A percentile compares a stretch with the other conserved stretches of the same genome.
phyloP scores from a whole-genome alignment of 495 filamentous ascomycete species.

The Stereocaulon alpinum region DNA sequence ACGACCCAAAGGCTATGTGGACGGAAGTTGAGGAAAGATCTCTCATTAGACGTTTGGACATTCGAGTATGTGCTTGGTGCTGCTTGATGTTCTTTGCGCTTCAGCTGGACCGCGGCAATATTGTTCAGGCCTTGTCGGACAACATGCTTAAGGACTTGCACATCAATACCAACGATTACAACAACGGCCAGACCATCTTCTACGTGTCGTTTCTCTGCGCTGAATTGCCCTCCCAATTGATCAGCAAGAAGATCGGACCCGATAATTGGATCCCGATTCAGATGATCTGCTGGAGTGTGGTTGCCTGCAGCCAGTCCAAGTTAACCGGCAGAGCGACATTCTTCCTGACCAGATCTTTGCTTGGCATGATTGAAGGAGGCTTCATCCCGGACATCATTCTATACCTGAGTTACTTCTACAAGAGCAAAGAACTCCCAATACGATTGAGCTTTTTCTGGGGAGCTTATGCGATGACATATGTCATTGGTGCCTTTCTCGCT shows the following conservation, averaged over 20 bases:
- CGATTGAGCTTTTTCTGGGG: slow-evolving; percentile 64
- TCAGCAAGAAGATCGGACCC: slow-evolving; percentile 65
- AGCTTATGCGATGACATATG: slow-evolving; percentile 53
- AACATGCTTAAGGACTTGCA: slow-evolving; percentile 52
- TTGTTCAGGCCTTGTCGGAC: slow-evolving; percentile 60
- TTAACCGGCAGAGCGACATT: slow-evolving; percentile 52
- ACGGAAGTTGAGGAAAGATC: slow-evolving; percentile 59
- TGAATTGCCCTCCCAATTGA: slow-evolving; percentile 63
- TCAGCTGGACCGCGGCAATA: slow-evolving; percentile 70
- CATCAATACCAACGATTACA: slow-evolving; percentile 66
- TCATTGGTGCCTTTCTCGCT: slow-evolving; percentile 59
- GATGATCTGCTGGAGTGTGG: slow-evolving; percentile 68
- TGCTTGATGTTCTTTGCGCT: slow-evolving; percentile 78
- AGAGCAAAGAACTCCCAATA: slow-evolving; percentile 54
- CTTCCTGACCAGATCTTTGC: slow-evolving; percentile 50
- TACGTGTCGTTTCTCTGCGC: slow-evolving; percentile 53
- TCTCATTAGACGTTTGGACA: too few relatives aligned
- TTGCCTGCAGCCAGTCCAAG: slow-evolving; percentile 58
- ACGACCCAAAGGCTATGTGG: slow-evolving; percentile 66
- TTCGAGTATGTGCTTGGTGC: slow-evolving; percentile 49
- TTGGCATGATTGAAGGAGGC: slow-evolving; percentile 63
- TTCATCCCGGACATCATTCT: slow-evolving; percentile 42
- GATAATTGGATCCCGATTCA: slow-evolving; percentile 80
- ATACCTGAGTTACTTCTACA: slow-evolving; percentile 72
- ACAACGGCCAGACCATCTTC: slow-evolving; percentile 67